Evolutionary conservation across 805 yeast genomes (phyloP), one percentile per base, ranked within the genome.

Genomic region (Candida quercuum): DNA sequence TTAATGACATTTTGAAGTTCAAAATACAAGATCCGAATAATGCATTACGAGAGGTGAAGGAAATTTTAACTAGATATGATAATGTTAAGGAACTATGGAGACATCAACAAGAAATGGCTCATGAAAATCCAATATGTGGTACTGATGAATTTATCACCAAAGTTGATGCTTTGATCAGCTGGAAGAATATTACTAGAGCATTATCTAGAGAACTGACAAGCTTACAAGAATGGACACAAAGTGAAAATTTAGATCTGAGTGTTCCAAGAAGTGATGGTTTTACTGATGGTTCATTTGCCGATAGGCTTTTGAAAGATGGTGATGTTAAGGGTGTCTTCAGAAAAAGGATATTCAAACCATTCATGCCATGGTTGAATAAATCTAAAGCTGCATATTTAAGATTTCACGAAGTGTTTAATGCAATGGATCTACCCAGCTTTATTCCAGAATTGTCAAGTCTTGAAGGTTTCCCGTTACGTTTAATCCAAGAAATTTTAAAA

Each of bases 311-410:
- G 69, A 87, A 86, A 49, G 91, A 83, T 52, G 82, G 81, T 47
- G 88, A 81, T 42, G 77, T 84, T 13, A 81, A 78, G 37, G 72
- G 78, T 16, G 72, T 86, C 6, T 86, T 89, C 59, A 73, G 76
- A 36, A 76, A 74, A 46, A 72, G 93, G 30, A 69, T 88, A 17
- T 77, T 85, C 49, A 63, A 67, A 2, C 80, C 83, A 1, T 66
- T 86, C 23, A 78, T 84, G 3, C 95, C 91, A 4, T 81, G 96
- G 81, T 74, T 87, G 51, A 72, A 76, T 39, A 86, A 88, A 52
- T 81, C 94, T 0, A 84, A 86, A 48, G 71, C 72, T n/a, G 76
- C 91, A 2, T 78, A 78, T 40, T 63, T 84, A 20, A 69, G 73
- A 19, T 78, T 76, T 46, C 76, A 80, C 12, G 74, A 72, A 4